These are phyloP conservation scores for Albatrellus ellisii DNA, from an alignment of 768 basidiomycete genomes.

Conservation along the genomic window DNA sequence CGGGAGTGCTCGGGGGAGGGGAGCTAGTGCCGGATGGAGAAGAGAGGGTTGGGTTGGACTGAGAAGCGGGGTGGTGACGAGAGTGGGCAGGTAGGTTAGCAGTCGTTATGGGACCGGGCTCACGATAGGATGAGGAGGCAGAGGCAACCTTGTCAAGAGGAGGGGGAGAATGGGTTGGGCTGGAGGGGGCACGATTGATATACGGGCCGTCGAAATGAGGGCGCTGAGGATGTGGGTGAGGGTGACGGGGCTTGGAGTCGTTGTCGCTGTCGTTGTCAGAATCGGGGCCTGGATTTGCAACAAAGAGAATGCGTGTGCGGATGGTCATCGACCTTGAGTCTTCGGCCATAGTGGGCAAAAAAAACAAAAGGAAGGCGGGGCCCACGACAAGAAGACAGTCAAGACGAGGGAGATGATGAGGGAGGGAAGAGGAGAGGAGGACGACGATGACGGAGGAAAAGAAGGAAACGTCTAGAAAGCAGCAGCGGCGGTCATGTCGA, in stretches of 20 bases:
- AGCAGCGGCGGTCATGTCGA: too few relatives aligned
- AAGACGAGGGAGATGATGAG: neutral
- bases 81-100: conserved; percentile 22
- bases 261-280: conserved; percentile 28
- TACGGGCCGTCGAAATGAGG: conserved; percentile 12
- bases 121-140: conserved; percentile 14
- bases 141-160: conserved; percentile 15
- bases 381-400: neutral
- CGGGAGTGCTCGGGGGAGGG: conserved; percentile 57
- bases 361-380: neutral
- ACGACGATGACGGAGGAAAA: neutral
- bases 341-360: conserved; percentile 45
- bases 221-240: conserved; percentile 5
- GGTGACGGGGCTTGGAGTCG: conserved; percentile 12
- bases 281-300: conserved; percentile 50
- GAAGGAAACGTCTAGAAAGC: too few relatives aligned
- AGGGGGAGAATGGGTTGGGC: conserved; percentile 19
- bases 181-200: conserved; percentile 15
- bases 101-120: conserved; percentile 23
- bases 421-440: conserved; percentile 2
- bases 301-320: conserved; percentile 31
- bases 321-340: conserved; percentile 30
- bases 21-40: conserved; percentile 63
- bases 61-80: conserved; percentile 20
- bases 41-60: conserved; percentile 45